These are phyloP conservation scores for Fusarium luffae DNA, from an alignment of 2,329 filamentous ascomycete genomes.

Conservation along the genomic window DNA sequence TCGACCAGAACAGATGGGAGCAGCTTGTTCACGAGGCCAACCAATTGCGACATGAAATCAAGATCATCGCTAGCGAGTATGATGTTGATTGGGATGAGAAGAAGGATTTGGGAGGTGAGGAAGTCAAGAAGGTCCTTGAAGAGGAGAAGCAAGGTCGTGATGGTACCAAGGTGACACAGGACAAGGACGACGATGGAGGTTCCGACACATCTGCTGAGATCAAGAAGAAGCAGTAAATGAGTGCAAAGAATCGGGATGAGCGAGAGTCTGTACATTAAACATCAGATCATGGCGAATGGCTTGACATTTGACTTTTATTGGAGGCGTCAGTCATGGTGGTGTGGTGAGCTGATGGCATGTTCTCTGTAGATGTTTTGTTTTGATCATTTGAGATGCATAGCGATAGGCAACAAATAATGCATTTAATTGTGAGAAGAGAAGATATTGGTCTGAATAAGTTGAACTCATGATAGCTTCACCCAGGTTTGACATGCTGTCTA, in stretches of 20 bases:
- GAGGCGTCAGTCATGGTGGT: slow-evolving; percentile 3
- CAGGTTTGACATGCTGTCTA: neutral
- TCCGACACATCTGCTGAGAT: slow-evolving; percentile 35
- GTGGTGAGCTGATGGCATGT: slow-evolving; percentile 5
- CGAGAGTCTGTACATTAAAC: slow-evolving; percentile 9
- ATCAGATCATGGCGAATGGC: slow-evolving; percentile 33
- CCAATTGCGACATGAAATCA: slow-evolving; percentile 79
- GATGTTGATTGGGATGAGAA: slow-evolving; percentile 90
- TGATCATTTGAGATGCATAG: slow-evolving; percentile 13
- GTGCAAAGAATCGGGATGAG: neutral
- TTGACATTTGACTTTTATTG: neutral
- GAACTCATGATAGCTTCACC: neutral
- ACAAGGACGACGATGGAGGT: slow-evolving; percentile 52
- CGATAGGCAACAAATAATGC: slow-evolving; percentile 21
- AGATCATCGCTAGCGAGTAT: slow-evolving; percentile 83
- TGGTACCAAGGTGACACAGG: slow-evolving; percentile 51
- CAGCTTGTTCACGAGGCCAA: slow-evolving; percentile 83
- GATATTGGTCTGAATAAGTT: neutral
- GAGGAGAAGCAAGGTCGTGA: slow-evolving; percentile 59
- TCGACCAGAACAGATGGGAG: slow-evolving; percentile 83
- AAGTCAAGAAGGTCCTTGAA: slow-evolving; percentile 68
- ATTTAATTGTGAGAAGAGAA: neutral
- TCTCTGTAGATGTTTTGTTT: slow-evolving; percentile 7
- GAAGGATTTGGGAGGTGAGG: slow-evolving; percentile 75
- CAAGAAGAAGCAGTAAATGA: slow-evolving; percentile 36